Evolutionary conservation across 768 basidiomycete species (phyloP).

Genomic region (Gelatoporia subvermispora): DNA sequence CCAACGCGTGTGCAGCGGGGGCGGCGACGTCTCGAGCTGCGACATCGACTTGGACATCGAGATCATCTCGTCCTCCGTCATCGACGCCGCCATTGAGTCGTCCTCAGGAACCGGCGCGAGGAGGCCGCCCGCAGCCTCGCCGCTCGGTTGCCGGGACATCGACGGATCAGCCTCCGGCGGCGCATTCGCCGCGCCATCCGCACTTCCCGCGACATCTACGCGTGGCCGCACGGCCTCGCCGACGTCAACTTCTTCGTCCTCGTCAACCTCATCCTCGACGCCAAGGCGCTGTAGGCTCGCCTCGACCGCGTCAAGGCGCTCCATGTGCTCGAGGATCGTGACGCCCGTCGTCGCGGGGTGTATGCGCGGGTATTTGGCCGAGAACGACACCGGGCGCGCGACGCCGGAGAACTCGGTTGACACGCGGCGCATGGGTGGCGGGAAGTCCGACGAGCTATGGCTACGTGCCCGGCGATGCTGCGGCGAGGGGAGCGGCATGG

Average conservation of each 20-base stretch:
- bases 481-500: conserved; percentile 55
- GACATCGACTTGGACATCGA: conserved; percentile 75
- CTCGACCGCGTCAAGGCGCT: conserved; percentile 79
- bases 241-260: conserved; percentile 62
- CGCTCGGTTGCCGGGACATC: conserved; percentile 3
- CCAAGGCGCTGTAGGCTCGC: conserved; percentile 74
- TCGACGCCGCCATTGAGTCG: conserved; percentile 39
- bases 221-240: conserved; percentile 40
- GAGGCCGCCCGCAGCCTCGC: conserved; percentile 2
- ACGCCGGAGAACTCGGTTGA: conserved; percentile 61
- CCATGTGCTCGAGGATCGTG: conserved; percentile 78
- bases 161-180: not conserved
- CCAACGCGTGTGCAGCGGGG: conserved; percentile 31
- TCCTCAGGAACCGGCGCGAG: conserved; percentile 50
- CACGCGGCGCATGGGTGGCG: conserved; percentile 61
- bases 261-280: conserved; percentile 46
- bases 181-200: too few relatives aligned
- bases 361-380: conserved; percentile 77
- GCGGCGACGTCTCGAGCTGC: conserved; percentile 52
- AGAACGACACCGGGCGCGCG: conserved; percentile 75
- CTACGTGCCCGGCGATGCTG: conserved; percentile 50
- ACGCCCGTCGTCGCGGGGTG: conserved; percentile 87
- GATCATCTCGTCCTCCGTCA: conserved; percentile 66
- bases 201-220: not conserved
- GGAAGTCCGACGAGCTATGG: conserved; percentile 65